Evolutionary conservation across 345 rosid species (phyloP).

Genomic region (Theobroma cacao): DNA sequence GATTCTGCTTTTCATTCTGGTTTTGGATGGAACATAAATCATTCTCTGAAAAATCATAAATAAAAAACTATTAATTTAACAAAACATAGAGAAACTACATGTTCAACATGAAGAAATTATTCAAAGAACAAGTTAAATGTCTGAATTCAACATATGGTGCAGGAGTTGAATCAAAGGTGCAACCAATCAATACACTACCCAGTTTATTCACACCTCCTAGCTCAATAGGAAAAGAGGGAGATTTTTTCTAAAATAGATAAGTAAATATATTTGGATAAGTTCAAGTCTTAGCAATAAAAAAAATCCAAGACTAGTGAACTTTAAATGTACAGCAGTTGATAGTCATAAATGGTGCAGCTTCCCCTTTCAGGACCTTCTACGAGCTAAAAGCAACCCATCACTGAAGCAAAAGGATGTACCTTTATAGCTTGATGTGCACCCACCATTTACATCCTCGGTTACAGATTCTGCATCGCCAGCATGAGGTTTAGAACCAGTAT

Average conservation of each 20-base stretch:
- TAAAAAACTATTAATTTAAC: not conserved
- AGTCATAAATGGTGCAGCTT: not conserved
- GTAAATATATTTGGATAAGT: not conserved
- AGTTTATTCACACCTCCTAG: not conserved
- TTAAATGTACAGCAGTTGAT: not conserved
- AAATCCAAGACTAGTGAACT: not conserved
- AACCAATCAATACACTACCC: not conserved
- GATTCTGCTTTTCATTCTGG: conserved; percentile 45
- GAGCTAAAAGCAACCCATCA: not conserved
- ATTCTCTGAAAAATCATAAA: conserved; percentile 40
- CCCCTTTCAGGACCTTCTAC: not conserved
- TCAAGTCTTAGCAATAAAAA: not conserved
- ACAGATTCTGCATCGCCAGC: conserved; percentile 28
- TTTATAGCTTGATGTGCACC: conserved; percentile 33
- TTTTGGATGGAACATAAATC: conserved; percentile 30
- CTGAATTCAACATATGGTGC: not conserved
- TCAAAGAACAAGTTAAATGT: not conserved
- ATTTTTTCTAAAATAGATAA: too few species aligned
- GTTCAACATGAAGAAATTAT: not conserved
- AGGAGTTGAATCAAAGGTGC: conserved; percentile 6
- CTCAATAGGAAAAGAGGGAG: not conserved
- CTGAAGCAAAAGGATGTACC: conserved; percentile 34
- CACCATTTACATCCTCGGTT: conserved; percentile 33
- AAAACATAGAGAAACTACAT: not conserved
- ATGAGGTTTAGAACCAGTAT: conserved; percentile 38